phyloP scores from a whole-genome alignment of 495 filamentous ascomycete genomes.

The Penicillium cosmopolitanum region DNA sequence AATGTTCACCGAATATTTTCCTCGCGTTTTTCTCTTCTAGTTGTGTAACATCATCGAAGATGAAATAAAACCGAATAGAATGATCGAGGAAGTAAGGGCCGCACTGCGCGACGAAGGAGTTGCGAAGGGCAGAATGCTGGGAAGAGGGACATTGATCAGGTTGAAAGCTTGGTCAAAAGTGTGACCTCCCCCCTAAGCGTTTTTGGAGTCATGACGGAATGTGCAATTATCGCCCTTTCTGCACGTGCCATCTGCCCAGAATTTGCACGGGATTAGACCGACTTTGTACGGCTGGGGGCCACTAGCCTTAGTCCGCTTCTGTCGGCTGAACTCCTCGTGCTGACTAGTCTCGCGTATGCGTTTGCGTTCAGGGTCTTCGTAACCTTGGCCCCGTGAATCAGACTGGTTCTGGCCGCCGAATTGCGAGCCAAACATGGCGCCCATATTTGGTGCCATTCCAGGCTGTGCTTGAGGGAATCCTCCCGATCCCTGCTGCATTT shows the following conservation, averaged over 20 bases:
- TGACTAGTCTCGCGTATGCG: conserved; percentile 41
- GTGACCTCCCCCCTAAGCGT: conserved; percentile 1
- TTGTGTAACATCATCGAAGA: neutral
- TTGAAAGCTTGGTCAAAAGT: neutral
- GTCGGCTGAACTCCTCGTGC: conserved; percentile 36
- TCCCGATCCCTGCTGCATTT: conserved; percentile 33
- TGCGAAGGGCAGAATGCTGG: neutral
- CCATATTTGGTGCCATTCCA: conserved; percentile 43
- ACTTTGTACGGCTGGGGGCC: conserved; percentile 46
- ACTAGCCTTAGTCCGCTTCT: conserved; percentile 41
- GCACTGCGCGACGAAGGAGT: neutral
- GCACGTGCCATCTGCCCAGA: conserved; percentile 79
- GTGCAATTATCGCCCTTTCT: conserved; percentile 85
- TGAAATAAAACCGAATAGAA: conserved; percentile 12
- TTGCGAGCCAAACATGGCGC: conserved; percentile 52
- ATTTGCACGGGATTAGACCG: conserved; percentile 66
- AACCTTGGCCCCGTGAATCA: conserved; percentile 24
- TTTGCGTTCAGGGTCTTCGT: conserved; percentile 51
- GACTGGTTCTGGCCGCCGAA: conserved; percentile 43
- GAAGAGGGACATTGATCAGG: neutral
- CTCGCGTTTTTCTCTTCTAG: neutral
- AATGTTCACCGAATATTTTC: conserved; percentile 3
- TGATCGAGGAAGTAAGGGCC: neutral
- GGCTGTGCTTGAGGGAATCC: conserved; percentile 31
- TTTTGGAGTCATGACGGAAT: conserved; percentile 62